Evolutionary conservation across 306 rosid genomes (phyloP), one percentile per base, ranked within the genome.

Genomic region (Spatholobus suberectus): DNA sequence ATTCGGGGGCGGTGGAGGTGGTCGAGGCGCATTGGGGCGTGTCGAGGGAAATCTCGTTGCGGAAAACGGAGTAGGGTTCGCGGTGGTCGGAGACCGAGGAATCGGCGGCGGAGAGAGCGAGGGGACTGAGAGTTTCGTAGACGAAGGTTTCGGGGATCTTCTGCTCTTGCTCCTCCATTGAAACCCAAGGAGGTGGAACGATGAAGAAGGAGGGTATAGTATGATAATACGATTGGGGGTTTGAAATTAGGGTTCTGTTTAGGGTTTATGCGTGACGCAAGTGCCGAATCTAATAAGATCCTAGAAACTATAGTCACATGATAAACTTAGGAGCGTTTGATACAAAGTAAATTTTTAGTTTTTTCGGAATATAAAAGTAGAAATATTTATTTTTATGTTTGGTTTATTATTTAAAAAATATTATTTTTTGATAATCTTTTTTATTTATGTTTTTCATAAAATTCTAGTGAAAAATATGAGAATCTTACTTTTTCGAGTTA

Each of bases 41-140:
- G 38, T 90, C 40, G 23, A 93, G 86, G 23, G 97, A 82, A 5
- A 96, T 91, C 69, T 92, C 89, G 80, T 87, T 94, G 55, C 98
- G 93, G 89, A 88, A 91, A 21, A 96, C 96, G 29, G 92, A 73
- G 86, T 83, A 91, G 21, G 89, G 77, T 54, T 89, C 80, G 37
- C 0, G 10, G 63, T 89, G 70, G 44, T 88, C 87, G 67, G 91
- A 77, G 27, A 76, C 75, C 6, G 87, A 84, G 8, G 86, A 61
- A 17, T 81, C 72, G 44, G 35, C 27, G 65, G 83, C 41, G 73
- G 89, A 70, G 9, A 83, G 70, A 68, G 87, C 70, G 67, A 88
- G 86, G 17, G 93, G 91, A 27, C 74, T 54, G 75, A 92, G 81
- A 55, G 97, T 90, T 78, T 91, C 89, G 80, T 96, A 96, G 34